These are phyloP conservation scores for Ochromonas danica DNA, from an alignment of 108 stramenopile genomes.

Conservation along the genomic window DNA sequence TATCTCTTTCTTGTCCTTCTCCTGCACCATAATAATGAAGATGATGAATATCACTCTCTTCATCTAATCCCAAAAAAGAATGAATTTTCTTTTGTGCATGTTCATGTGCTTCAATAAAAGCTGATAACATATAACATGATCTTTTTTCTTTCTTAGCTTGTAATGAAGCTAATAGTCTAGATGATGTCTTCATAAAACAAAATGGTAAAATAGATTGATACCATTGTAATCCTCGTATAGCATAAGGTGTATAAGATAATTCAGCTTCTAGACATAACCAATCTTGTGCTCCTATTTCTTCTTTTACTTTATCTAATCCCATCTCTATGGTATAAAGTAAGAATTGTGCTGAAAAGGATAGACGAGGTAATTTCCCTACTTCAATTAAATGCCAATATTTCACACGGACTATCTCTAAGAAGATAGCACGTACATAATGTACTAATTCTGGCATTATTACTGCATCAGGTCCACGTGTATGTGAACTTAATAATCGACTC, in stretches of 20 bases:
- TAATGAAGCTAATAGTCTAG: too few relatives aligned
- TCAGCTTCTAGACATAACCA: not conserved
- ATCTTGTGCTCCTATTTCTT: not conserved
- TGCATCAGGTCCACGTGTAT: not conserved
- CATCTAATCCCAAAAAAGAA: not conserved
- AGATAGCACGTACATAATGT: constrained; percentile 3
- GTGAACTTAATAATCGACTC: not conserved
- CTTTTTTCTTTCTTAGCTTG: not conserved
- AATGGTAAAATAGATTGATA: not conserved
- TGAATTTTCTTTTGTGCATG: constrained; percentile 33
- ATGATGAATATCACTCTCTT: not conserved
- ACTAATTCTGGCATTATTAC: not conserved
- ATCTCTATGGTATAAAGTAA: not conserved
- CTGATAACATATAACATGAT: not conserved
- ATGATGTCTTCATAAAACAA: not conserved
- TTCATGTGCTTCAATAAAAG: constrained; percentile 31
- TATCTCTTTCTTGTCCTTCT: not conserved
- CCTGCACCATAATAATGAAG: not conserved
- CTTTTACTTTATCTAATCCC: not conserved
- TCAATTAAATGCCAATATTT: constrained; percentile 24
- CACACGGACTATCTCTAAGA: constrained; percentile 26
- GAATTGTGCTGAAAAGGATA: not conserved
- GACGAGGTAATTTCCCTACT: not conserved
- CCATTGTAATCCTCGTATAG: not conserved
- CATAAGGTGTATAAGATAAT: constrained; percentile 19